Evolutionary conservation across 1,284 basidiomycete genomes (phyloP).

Genomic region (Leucoagaricus sp.): DNA sequence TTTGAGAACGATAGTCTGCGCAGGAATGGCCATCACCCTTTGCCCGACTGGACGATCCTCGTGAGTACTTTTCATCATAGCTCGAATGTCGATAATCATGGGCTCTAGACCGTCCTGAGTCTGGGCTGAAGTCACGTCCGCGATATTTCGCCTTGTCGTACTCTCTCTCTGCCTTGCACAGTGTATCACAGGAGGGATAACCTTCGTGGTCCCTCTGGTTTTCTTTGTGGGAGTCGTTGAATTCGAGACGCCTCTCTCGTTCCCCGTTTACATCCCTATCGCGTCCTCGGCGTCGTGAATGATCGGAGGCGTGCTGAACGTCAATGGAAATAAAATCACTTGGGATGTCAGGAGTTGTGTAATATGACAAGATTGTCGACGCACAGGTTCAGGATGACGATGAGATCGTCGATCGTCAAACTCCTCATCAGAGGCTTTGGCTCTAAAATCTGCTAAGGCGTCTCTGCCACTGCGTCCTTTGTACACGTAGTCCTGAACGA

Average conservation of each 20-base stretch:
- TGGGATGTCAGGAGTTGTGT: conserved; percentile 6
- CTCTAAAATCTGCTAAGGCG: conserved; percentile 6
- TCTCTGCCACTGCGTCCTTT: not conserved
- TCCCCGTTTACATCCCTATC: not conserved
- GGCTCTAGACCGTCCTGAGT: too few species aligned
- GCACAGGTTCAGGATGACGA: not conserved
- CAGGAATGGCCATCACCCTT: not conserved
- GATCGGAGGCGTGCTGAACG: not conserved
- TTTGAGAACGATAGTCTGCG: not conserved
- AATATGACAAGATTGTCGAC: not conserved
- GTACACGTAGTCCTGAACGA: not conserved
- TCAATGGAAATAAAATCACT: not conserved
- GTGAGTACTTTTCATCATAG: too few species aligned
- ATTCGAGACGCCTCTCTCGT: not conserved
- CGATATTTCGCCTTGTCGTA: not conserved
- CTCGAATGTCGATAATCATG: too few species aligned
- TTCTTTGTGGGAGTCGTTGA: not conserved
- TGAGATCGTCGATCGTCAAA: not conserved
- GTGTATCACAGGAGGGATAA: not conserved
- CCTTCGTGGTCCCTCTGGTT: not conserved
- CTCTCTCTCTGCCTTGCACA: not conserved
- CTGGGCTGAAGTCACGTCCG: not conserved
- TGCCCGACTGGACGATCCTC: not conserved
- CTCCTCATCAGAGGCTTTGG: conserved; percentile 2
- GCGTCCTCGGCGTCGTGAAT: not conserved